Conservation (phyloP, 768 basidiomycete species). For the Calocybe gangraenosa region DNA sequence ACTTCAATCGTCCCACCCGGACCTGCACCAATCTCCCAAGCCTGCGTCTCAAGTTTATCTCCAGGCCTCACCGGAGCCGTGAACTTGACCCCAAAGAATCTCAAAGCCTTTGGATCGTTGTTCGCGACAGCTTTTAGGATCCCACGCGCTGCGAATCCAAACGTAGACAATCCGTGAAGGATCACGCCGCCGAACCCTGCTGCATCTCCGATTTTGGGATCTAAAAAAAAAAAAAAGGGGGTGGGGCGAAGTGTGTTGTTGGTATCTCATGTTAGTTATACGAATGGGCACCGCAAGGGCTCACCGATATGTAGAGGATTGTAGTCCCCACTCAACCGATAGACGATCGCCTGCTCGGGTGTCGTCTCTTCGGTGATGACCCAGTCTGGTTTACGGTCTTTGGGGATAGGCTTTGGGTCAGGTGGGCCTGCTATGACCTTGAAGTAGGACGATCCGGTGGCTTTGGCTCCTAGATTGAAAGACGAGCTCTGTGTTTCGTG, state of each 20-base stretch:
- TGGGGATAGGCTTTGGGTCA: slow-evolving; percentile 56
- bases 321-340: slow-evolving; percentile 76
- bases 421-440: slow-evolving; percentile 60
- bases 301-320: slow-evolving; percentile 74
- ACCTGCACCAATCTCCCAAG: slow-evolving; percentile 74
- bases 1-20: slow-evolving; percentile 57
- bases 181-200: slow-evolving; percentile 83
- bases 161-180: slow-evolving; percentile 79
- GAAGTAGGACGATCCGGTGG: slow-evolving; percentile 55
- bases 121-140: slow-evolving; percentile 61
- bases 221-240: slow-evolving; percentile 27
- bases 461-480: slow-evolving; percentile 68
- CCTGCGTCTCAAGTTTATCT: slow-evolving; percentile 70
- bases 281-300: no score
- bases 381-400: slow-evolving; percentile 58
- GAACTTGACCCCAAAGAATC: slow-evolving; percentile 70
- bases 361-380: slow-evolving; percentile 58
- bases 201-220: slow-evolving; percentile 67
- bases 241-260: background rate
- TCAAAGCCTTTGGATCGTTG: slow-evolving; percentile 57
- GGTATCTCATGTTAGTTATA: no score
- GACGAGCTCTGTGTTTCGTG: slow-evolving; percentile 43
- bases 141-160: slow-evolving; percentile 67
- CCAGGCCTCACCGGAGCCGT: slow-evolving; percentile 83
- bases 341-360: slow-evolving; percentile 63